These are phyloP conservation scores for Apiospora malaysiana DNA, from an alignment of 2,329 filamentous ascomycete species.

Conservation along the genomic window DNA sequence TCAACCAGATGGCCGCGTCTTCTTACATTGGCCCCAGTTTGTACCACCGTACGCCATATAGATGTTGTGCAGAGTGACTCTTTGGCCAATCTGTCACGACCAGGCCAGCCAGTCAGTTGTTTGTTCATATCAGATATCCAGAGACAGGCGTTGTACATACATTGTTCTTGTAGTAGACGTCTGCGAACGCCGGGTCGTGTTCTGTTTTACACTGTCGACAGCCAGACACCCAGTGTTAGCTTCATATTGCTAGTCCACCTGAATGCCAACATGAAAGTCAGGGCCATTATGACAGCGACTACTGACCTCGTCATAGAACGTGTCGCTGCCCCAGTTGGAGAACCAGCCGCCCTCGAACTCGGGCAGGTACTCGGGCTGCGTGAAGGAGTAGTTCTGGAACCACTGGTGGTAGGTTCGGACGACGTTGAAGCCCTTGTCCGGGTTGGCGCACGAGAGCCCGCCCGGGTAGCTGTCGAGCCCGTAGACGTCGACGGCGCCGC, in stretches of 20 bases:
- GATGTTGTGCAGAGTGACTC: conserved; percentile 53
- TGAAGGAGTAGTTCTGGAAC: conserved; percentile 61
- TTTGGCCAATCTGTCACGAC: conserved; percentile 47
- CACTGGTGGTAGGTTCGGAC: conserved; percentile 61
- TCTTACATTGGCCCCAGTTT: conserved; percentile 56
- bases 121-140: not conserved
- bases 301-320: conserved; percentile 53
- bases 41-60: conserved; percentile 63
- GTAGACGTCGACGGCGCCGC: conserved; percentile 57
- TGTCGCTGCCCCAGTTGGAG: conserved; percentile 55
- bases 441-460: conserved; percentile 55
- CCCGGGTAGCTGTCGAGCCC: conserved; percentile 54
- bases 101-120: too few relatives aligned
- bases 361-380: conserved; percentile 58
- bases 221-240: not conserved
- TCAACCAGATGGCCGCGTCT: too few relatives aligned
- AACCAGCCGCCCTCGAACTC: conserved; percentile 62
- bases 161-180: conserved; percentile 63
- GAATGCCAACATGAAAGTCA: not conserved
- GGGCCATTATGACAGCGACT: too few relatives aligned
- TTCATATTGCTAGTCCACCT: too few relatives aligned
- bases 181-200: conserved; percentile 52
- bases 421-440: conserved; percentile 53
- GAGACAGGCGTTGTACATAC: not conserved
- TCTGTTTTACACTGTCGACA: conserved; percentile 11